Evolutionary conservation across 177 flowering plant genomes (phyloP), one percentile per base, ranked within the genome.

Genomic region (Vitis hybrid): DNA sequence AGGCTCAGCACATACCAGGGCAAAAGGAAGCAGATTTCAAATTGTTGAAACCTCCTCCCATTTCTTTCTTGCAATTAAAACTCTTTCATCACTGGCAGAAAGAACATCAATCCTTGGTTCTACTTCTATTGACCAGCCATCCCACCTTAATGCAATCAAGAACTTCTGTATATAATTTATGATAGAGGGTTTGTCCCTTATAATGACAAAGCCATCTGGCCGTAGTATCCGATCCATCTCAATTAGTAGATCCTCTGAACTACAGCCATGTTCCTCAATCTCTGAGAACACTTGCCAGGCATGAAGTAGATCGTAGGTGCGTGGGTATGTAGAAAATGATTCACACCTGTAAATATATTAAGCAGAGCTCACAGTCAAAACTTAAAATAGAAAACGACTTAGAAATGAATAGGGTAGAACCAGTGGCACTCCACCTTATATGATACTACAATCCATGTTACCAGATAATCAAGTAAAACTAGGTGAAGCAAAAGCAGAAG

Each of bases 241-340:
- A 30, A 94, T 82, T 65, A 94, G 78, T 14, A 92, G 81, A 83
- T 94, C 97, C 77, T 87, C 97, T 10, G 64, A 56, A 56, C 94
- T 81, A 60, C 97, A 94, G 5, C 89, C 92, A 15, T 76, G 75
- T 58, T 71, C 75, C 61, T 85, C 85, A 10, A 89, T 84, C 56
- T 87, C 84, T 2, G 97, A 87, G 61, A 90, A 79, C 56, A 90
- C 82, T 32, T 48, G 66, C 93, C 92, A 89, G 14, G 93, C 89
- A 78, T 92, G 97, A 69, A 92, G 90, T 60, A 90, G 84, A 80
- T 92, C 94, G 65, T 84, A 92, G 62, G 97, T 87, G 51, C 97
- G 93, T 7, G 98, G 98, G 69, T 94, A 94, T 19, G 98, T 94
- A 1, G 97, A 91, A 72, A 92, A 94, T 62, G 98, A 83, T 80